Percentiles rank a stretch among this genome's conserved stretches.
Conservation (phyloP, 352 stramenopile genomes). For the Stramenopiles sp. region DNA sequence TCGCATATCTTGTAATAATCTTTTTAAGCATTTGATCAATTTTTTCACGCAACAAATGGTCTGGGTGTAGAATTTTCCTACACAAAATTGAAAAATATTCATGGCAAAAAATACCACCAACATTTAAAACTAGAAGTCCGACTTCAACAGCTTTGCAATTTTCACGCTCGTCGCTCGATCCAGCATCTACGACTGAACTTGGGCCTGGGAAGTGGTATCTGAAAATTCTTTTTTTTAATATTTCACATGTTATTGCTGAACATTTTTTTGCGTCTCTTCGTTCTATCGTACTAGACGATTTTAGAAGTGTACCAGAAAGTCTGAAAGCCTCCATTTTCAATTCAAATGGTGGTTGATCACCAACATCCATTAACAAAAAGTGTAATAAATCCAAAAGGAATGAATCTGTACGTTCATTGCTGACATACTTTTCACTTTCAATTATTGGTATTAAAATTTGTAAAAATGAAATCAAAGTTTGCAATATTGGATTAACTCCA, state of each 20-base stretch:
- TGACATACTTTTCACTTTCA: not conserved
- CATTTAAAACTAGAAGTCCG: not conserved
- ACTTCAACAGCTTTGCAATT: constrained; percentile 2
- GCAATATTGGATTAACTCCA: too few species aligned
- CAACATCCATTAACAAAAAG: not conserved
- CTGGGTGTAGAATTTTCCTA: not conserved
- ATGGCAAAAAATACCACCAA: not conserved
- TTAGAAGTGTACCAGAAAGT: not conserved
- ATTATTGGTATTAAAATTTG: not conserved
- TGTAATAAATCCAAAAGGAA: not conserved
- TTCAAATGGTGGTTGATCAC: not conserved
- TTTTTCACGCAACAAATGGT: not conserved
- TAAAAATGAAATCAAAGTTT: not conserved
- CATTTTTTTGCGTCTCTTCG: too few species aligned
- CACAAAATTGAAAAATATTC: not conserved
- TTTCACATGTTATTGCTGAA: not conserved
- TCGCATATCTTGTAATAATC: not conserved
- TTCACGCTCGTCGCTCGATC: not conserved
- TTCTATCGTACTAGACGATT: not conserved
- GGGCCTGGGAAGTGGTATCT: not conserved
- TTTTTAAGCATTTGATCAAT: not conserved
- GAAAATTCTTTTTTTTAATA: not conserved
- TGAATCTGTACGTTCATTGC: not conserved
- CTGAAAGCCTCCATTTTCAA: not conserved
- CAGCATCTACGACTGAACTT: not conserved